Evolutionary conservation across 2,329 filamentous ascomycete species (phyloP), one percentile per base, ranked within the genome.

Genomic region (Escovopsis weberi): DNA sequence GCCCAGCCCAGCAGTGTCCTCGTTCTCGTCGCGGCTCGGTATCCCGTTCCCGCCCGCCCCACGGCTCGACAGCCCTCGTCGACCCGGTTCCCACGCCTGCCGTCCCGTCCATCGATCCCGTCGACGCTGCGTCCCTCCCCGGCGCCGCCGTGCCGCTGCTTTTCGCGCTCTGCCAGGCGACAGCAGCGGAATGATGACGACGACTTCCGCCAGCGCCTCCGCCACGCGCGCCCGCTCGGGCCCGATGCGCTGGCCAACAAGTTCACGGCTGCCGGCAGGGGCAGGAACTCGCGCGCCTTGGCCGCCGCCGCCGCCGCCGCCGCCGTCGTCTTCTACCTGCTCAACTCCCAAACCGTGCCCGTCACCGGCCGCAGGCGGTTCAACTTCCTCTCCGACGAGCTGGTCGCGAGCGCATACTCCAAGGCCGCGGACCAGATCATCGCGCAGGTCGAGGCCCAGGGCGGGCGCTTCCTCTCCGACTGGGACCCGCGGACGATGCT

Each of bases 351-450:
- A 58, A 73, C 72, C 30, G 82, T 88, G 12, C 82, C 83, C 2
- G 72, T 86, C 6, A 82, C 78, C 5, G 80, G 81, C 0, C 74
- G 85, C 8, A 68, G 68, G 52, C 72, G 84, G 33, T 89, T 89
- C 70, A 88, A 87, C 58, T 65, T 67, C 19, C 58, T 67, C 6
- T 77, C 85, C 42, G 67, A 71, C 39, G 58, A 68, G 43, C 66
- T 77, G 53, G 77, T 79, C 52, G 62, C 70, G 47, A 61, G 70
- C 43, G 46, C 53, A 18, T 50, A 59, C 37, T 43, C 49, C 26
- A 47, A 50, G 15, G 53, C 50, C 2, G 55, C 52, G 11, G 51
- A 54, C 26, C 45, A 45, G 4, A 66, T 84, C 12, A 64, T 82
- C 47, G 63, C 63, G 49, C 65, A 75, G 45, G 60, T 75, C 10